Conservation (phyloP, 305 asterid species). For the Fraxinus nigra region DNA sequence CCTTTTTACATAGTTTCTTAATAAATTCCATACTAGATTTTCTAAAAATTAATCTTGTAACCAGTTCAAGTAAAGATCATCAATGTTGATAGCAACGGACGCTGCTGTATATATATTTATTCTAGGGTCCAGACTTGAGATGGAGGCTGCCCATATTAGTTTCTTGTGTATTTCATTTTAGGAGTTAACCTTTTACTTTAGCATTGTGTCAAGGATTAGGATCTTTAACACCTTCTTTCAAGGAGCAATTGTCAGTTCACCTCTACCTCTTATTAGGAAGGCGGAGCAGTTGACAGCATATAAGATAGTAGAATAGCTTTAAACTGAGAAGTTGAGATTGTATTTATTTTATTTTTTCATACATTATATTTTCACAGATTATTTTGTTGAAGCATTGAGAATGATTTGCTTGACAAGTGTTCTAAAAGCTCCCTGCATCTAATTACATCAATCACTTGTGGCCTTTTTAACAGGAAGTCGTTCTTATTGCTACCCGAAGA, state of each 20-base stretch:
- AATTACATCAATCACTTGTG: not conserved
- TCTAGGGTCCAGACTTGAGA: not conserved
- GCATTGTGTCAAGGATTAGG: not conserved
- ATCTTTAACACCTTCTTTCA: not conserved
- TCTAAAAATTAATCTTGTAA: not conserved
- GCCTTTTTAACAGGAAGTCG: conserved; percentile 27
- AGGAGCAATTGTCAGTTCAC: not conserved
- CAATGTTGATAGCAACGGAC: not conserved
- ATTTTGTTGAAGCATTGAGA: not conserved
- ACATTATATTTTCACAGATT: not conserved
- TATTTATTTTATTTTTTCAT: not conserved
- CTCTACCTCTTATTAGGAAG: not conserved
- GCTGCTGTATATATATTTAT: not conserved
- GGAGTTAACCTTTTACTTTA: not conserved
- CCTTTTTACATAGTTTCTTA: not conserved
- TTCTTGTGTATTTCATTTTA: not conserved
- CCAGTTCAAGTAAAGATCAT: not conserved
- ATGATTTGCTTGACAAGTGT: not conserved
- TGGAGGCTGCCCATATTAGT: not conserved
- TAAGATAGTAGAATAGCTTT: not conserved
- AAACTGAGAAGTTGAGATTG: not conserved
- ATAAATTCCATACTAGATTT: not conserved
- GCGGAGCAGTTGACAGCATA: not conserved
- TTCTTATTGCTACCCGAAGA: conserved; percentile 39
- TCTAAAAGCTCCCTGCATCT: not conserved